phyloP scores from a whole-genome alignment of 2,329 filamentous ascomycete genomes.

The Grosmannia clavigera region DNA sequence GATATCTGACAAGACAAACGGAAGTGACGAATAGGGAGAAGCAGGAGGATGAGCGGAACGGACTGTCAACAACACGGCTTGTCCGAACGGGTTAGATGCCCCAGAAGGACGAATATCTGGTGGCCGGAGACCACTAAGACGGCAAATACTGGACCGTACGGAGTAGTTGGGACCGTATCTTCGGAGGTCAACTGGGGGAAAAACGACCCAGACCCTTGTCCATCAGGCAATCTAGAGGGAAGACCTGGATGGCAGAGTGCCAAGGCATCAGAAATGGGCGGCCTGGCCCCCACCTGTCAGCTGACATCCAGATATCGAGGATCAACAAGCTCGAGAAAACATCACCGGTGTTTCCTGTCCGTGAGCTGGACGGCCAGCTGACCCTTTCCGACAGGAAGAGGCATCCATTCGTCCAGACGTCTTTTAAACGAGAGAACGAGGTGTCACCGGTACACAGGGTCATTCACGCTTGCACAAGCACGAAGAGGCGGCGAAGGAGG shows the following conservation, averaged over 20 bases:
- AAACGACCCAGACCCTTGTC: background rate
- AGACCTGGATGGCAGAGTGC: background rate
- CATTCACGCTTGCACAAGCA: background rate
- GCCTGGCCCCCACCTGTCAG: background rate
- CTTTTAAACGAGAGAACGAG: no score
- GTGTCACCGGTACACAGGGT: no score
- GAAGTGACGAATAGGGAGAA: no score
- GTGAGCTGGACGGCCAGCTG: no score
- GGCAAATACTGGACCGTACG: background rate
- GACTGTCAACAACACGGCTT: no score
- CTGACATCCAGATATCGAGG: background rate
- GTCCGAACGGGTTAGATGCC: no score
- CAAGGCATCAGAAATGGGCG: background rate
- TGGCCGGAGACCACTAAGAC: background rate
- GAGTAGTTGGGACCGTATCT: background rate
- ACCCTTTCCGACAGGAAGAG: no score
- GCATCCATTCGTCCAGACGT: no score
- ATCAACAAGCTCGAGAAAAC: background rate
- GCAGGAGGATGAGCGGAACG: no score
- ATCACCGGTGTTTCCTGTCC: background rate
- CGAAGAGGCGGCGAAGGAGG: background rate
- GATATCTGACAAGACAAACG: background rate
- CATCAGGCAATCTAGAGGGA: background rate
- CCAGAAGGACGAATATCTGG: background rate
- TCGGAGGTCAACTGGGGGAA: background rate